Evolutionary conservation across 2,329 filamentous ascomycete species (phyloP).

Genomic region (Colletotrichum sojae): DNA sequence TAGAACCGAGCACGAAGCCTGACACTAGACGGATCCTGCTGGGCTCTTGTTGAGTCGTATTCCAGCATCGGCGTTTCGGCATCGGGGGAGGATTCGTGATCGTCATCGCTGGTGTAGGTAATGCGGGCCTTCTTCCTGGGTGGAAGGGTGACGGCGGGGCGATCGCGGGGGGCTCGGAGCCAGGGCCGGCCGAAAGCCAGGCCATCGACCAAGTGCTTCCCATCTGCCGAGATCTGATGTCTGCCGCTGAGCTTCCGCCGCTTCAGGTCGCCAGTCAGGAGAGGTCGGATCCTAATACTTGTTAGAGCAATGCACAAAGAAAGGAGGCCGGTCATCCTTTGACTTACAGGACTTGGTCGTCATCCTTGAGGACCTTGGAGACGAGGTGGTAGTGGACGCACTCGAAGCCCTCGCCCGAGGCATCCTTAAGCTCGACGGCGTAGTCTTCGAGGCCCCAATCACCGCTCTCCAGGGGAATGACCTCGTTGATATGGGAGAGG

Average conservation of each 20-base stretch:
- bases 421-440: slow-evolving; percentile 78
- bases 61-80: slow-evolving; percentile 44
- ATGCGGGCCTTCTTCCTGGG: slow-evolving; percentile 78
- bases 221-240: slow-evolving; percentile 83
- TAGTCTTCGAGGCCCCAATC: slow-evolving; percentile 95
- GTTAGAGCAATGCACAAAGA: slow-evolving; percentile 41
- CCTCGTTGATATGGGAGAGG: slow-evolving; percentile 82
- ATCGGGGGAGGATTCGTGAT: slow-evolving; percentile 55
- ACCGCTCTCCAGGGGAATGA: slow-evolving; percentile 83
- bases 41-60: slow-evolving; percentile 37
- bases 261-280: slow-evolving; percentile 81
- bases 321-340: background rate
- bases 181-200: slow-evolving; percentile 85
- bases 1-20: slow-evolving; percentile 49
- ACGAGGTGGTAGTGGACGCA: slow-evolving; percentile 88
- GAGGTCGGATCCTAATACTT: slow-evolving; percentile 77
- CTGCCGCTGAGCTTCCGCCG: slow-evolving; percentile 82
- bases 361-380: slow-evolving; percentile 79
- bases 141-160: slow-evolving; percentile 79
- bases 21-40: slow-evolving; percentile 44
- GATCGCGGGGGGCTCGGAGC: slow-evolving; percentile 69
- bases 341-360: slow-evolving; percentile 85
- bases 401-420: slow-evolving; percentile 77
- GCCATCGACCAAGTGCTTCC: slow-evolving; percentile 87
- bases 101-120: slow-evolving; percentile 53